Evolutionary conservation across 768 basidiomycete species (phyloP).

Genomic region (Pulveroboletus sp.): DNA sequence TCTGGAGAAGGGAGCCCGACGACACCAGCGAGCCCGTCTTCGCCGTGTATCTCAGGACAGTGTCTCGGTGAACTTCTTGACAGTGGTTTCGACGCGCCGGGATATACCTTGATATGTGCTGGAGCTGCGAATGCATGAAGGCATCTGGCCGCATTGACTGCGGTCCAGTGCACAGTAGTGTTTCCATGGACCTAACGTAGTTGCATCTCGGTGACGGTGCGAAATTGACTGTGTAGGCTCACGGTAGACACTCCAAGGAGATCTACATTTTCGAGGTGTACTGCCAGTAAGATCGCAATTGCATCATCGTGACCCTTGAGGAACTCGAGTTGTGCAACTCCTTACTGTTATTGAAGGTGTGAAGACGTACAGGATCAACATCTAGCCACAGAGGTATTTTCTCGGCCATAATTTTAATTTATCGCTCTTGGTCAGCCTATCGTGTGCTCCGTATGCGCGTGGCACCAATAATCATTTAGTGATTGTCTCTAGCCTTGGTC

Average conservation of each 20-base stretch:
- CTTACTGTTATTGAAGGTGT: not conserved
- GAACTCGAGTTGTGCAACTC: not conserved
- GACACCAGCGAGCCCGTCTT: conserved; percentile 80
- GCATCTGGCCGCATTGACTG: conserved; percentile 71
- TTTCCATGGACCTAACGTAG: conserved; percentile 75
- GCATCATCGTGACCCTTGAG: conserved; percentile 86
- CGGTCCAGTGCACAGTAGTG: conserved; percentile 54
- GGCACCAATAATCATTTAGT: not conserved
- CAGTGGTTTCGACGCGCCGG: conserved; percentile 68
- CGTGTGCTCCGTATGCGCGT: not conserved
- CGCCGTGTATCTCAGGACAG: conserved; percentile 77
- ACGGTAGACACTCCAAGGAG: conserved; percentile 86
- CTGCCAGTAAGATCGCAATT: conserved; percentile 72
- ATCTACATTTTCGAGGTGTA: conserved; percentile 57
- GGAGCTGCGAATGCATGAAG: conserved; percentile 70
- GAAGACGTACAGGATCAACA: conserved; percentile 52
- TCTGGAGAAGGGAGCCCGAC: conserved; percentile 61
- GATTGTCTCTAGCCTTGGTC: not conserved
- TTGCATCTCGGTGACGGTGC: not conserved
- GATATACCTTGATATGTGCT: conserved; percentile 52
- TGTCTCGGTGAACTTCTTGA: conserved; percentile 49
- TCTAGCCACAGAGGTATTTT: conserved; percentile 50
- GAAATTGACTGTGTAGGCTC: conserved; percentile 12
- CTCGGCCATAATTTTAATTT: conserved; percentile 10
- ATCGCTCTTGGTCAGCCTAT: not conserved